Evolutionary conservation across 2,329 filamentous ascomycete genomes (phyloP), one percentile per base, ranked within the genome.

Genomic region (Leptosphaerulina australis): DNA sequence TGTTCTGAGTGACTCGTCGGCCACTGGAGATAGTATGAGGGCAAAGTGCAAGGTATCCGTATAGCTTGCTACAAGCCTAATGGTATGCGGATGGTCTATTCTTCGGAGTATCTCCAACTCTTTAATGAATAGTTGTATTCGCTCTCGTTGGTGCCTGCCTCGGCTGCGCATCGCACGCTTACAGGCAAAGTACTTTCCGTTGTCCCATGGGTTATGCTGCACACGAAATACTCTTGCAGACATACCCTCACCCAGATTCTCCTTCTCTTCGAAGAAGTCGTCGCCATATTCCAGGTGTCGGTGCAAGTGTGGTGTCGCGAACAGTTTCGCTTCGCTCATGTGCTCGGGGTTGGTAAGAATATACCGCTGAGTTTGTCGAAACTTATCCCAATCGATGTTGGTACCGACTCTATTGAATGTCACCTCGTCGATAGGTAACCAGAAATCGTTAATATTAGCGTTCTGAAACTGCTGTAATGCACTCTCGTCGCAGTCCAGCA

Each of bases 141-240:
- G 37, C 10, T 30, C 37, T 22, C 25, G 4, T 18, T 40, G 37
- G 5, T n/a, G 8, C 7, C 18, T 29, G 14, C 11, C 15, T 12
- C 21, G 11, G 5, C 25, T 17, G 11, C 37, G 37, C 6, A 17
- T 18, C 6, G 37, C 37, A 21, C 37, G 25, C 18, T 40, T 40
- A 10, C 37, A 40, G 6, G 37, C 37, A 20, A 29, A 40, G 9
- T 9, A 5, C 25, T 30, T n/a, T n/a, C 34, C 17, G 10, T 36
- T 40, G 24, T 29, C 37, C 11, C 14, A 29, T 14, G 25, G 6
- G 5, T 20, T 14, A 21, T 40, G 37, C 17, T 40, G 24, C 5
- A 40, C 37, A 14, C 25, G 25, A 14, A 29, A 40, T 4, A 40
- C 37, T 20, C 37, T 28, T 29, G 37, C 25, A 30, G 37, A 40